Evolutionary conservation across 2,329 filamentous ascomycete genomes (phyloP).

Genomic region (Aspergillus arachidicola): DNA sequence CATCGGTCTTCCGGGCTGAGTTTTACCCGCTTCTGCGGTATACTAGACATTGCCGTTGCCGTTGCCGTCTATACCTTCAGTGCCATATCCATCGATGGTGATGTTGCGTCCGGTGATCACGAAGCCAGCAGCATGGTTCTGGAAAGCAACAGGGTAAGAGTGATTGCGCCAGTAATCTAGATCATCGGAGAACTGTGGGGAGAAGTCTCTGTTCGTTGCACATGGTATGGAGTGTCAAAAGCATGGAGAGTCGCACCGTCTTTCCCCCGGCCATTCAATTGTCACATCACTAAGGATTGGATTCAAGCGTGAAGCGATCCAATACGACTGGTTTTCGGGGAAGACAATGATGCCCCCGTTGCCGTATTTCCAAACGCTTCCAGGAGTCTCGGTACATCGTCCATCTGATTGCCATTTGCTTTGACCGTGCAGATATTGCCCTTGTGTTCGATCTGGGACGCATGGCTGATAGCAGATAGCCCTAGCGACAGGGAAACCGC

Average conservation of each 20-base stretch:
- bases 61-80: slow-evolving; percentile 58
- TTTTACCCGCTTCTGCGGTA: slow-evolving; percentile 49
- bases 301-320: slow-evolving; percentile 54
- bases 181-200: slow-evolving; percentile 47
- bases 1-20: slow-evolving; percentile 36
- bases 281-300: slow-evolving; percentile 53
- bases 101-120: slow-evolving; percentile 55
- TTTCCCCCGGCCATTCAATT: slow-evolving; percentile 55
- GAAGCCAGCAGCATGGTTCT: slow-evolving; percentile 59
- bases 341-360: slow-evolving; percentile 53
- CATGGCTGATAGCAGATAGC: slow-evolving; percentile 4
- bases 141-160: slow-evolving; percentile 57
- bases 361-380: slow-evolving; percentile 45
- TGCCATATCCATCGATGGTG: slow-evolving; percentile 54
- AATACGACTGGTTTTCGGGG: slow-evolving; percentile 53
- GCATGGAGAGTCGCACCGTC: slow-evolving; percentile 41
- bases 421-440: slow-evolving; percentile 43
- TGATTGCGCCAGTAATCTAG: slow-evolving; percentile 57
- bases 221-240: slow-evolving; percentile 21
- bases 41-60: slow-evolving; percentile 61
- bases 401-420: slow-evolving; percentile 39
- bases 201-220: background rate
- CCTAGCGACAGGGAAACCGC: slow-evolving; percentile 2
- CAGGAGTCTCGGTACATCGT: slow-evolving; percentile 47
- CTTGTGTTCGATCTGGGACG: slow-evolving; percentile 9